Conservation (phyloP, 495 filamentous ascomycete species). For the Lasiosphaeria ovina region DNA sequence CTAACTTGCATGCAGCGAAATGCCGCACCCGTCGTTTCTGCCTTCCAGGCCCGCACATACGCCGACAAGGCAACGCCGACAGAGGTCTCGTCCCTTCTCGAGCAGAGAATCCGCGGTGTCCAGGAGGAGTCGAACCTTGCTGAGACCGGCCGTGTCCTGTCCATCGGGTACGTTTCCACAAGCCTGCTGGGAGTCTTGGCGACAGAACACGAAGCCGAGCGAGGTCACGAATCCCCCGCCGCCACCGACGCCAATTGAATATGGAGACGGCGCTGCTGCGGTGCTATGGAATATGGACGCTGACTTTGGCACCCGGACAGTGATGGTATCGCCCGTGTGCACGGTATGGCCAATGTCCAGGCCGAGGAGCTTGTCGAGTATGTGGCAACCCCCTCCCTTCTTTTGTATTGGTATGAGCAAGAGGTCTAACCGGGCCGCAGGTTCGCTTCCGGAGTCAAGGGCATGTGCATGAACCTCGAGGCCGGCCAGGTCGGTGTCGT, state of each 20-base stretch:
- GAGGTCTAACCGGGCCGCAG: slow-evolving; percentile 44
- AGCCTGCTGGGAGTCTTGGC: slow-evolving; percentile 21
- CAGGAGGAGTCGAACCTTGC: slow-evolving; percentile 94
- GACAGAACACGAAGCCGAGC: slow-evolving; percentile 6
- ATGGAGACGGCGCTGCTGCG: background rate
- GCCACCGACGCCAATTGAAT: slow-evolving; percentile 13
- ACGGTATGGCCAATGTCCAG: slow-evolving; percentile 99
- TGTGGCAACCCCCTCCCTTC: slow-evolving; percentile 41
- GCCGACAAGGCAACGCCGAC: slow-evolving; percentile 92
- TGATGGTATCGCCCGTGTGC: slow-evolving; percentile 99
- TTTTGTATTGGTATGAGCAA: slow-evolving; percentile 5
- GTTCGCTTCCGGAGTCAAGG: slow-evolving; percentile 99
- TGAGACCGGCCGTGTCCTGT: slow-evolving; percentile 98
- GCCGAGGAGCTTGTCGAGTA: slow-evolving; percentile 99
- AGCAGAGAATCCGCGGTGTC: slow-evolving; percentile 97
- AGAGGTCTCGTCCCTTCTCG: slow-evolving; percentile 98
- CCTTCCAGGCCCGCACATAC: slow-evolving; percentile 83
- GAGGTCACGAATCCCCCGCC: slow-evolving; percentile 4
- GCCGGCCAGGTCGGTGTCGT: slow-evolving; percentile 99
- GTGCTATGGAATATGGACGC: slow-evolving; percentile 15
- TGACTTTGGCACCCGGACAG: slow-evolving; percentile 52
- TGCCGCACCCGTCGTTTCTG: slow-evolving; percentile 72
- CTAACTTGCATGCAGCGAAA: slow-evolving; percentile 67
- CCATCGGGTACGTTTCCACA: slow-evolving; percentile 82
- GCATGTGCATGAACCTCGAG: slow-evolving; percentile 99